These are phyloP conservation scores for Lactarius evosmus DNA, from an alignment of 768 basidiomycete species.

Conservation along the genomic window DNA sequence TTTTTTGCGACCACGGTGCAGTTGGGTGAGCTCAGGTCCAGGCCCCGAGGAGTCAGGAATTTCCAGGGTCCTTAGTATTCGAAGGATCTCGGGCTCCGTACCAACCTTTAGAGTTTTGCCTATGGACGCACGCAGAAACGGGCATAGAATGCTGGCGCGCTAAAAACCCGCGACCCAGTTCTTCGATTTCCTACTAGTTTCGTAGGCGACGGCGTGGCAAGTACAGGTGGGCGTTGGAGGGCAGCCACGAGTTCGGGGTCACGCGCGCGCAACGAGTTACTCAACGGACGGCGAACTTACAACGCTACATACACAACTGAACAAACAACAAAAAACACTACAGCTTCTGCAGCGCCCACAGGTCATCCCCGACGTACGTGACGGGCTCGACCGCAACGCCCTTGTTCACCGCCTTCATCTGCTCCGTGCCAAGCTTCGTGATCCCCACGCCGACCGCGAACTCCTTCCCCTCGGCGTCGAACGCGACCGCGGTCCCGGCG, in stretches of 20 bases:
- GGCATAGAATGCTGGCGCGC: neutral
- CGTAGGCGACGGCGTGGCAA: neutral
- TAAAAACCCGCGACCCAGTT: constrained; percentile 1
- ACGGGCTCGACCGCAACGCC: constrained; percentile 85
- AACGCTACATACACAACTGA: neutral
- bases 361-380: constrained; percentile 84
- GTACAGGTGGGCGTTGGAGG: neutral
- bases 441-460: constrained; percentile 85
- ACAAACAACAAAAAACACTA: constrained; percentile 32
- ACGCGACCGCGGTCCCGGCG: constrained; percentile 76
- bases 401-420: constrained; percentile 88
- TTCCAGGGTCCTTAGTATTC: neutral
- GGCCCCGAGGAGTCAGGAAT: neutral
- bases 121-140: constrained; percentile 1
- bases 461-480: constrained; percentile 95
- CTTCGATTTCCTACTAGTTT: no score
- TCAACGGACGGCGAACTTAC: no score
- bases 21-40: neutral
- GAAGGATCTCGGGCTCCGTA: no score
- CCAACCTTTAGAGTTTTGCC: constrained; percentile 25
- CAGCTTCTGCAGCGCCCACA: constrained; percentile 70
- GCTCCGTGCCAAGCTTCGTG: constrained; percentile 78
- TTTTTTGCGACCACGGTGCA: neutral
- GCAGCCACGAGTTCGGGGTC: neutral
- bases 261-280: neutral